A percentile compares a stretch with the other conserved stretches of the same genome.
Evolutionary conservation across 345 rosid genomes (phyloP).

Genomic region (Boechera divaricarpa): DNA sequence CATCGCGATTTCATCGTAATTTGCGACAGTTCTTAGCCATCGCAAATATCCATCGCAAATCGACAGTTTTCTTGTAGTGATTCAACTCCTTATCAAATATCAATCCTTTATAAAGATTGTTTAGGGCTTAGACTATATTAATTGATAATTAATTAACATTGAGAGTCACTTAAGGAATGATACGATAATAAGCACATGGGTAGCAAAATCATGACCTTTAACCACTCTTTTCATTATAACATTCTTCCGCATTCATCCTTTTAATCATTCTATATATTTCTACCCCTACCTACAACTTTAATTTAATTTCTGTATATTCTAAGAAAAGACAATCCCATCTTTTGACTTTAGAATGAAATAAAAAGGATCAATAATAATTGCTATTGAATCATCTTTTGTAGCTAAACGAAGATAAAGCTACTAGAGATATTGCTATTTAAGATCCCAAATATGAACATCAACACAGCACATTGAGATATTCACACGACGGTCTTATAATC

Average conservation of each 20-base stretch:
- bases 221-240: constrained; percentile 26
- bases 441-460: constrained; percentile 4
- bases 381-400: too few species aligned
- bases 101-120: background rate
- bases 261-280: constrained; percentile 11
- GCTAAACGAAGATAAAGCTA: background rate
- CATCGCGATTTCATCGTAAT: too few species aligned
- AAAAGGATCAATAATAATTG: background rate
- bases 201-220: constrained; percentile 26
- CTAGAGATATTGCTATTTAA: background rate
- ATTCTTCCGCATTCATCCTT: constrained; percentile 16
- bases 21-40: too few species aligned
- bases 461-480: background rate
- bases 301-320: background rate
- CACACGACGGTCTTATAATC: background rate
- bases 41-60: too few species aligned
- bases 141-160: background rate
- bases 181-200: constrained; percentile 32
- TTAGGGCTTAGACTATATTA: background rate
- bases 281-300: background rate
- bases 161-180: background rate
- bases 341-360: background rate
- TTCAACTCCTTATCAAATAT: background rate
- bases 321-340: constrained; percentile 4
- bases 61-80: too few species aligned